Base-by-base conservation (phyloP, 2,329 filamentous ascomycete genomes). In the Talaromyces verruculosus region DNA sequence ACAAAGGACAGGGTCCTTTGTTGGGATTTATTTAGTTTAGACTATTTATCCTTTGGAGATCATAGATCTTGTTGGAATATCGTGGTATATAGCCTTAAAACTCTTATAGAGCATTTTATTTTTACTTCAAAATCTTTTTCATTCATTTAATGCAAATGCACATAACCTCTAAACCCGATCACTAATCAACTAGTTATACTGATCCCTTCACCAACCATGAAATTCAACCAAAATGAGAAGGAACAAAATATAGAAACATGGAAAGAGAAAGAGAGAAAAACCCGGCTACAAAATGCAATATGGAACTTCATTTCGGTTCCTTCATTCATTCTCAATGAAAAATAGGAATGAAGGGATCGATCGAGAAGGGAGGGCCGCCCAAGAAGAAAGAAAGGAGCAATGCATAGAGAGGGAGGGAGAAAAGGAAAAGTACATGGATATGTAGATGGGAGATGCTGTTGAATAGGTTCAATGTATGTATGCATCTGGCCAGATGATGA, bases 231-330 rank as follows among this genome's bases (percentile, higher is more conserved):
- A 39, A 25, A 39, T 22, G 19, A 35, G 28, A 25, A 57, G n/a
- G 30, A 8, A n/a, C 51, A 35, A 3, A 33, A 55, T n/a, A 55
- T 35, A 55, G 30, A 25, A 22, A 37, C 5, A 55, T 35, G 7
- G 51, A 13, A 35, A 55, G 22, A 51, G 8, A 51, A 35, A 11
- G 33, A 28, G 17, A 53, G 8, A 15, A 55, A 22, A 37, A 15
- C 19, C 53, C 53, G 33, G 53, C 53, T 57, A 57, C 53, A 57
- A 57, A 57, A 57, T 57, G 53, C 53, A 57, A 57, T 22, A 15
- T 19, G n/a, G 17, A 55, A 25, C 53, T 57, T 57, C 53, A 7
- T 15, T 22, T 57, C 53, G n/a, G 33, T 57, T 39, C 33, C 33
- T 57, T 57, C 33, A 57, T 57, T 39, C n/a, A 57, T 37, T 37